phyloP scores from a whole-genome alignment of 2,329 filamentous ascomycete species.

The Diaporthe australafricana region DNA sequence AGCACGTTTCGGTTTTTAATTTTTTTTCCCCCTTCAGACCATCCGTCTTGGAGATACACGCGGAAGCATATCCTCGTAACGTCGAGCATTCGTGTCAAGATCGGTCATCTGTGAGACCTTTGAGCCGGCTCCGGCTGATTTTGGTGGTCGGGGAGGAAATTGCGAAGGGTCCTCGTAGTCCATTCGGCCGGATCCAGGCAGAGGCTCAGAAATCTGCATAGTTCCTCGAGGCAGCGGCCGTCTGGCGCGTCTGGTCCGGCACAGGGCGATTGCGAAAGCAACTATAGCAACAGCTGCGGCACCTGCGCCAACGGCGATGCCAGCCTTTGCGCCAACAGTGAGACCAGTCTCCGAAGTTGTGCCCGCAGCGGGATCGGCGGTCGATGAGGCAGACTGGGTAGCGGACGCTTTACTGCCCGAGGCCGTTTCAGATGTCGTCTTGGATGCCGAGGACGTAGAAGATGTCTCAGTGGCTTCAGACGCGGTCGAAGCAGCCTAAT shows the following conservation, averaged over 20 bases:
- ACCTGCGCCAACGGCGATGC: conserved; percentile 61
- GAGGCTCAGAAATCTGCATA: conserved; percentile 63
- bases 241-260: conserved; percentile 49
- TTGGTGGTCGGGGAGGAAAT: conserved; percentile 48
- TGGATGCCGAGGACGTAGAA: conserved; percentile 11
- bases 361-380: conserved; percentile 37
- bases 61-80: conserved; percentile 70
- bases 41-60: conserved; percentile 59
- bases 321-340: conserved; percentile 58
- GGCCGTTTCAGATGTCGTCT: neutral
- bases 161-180: conserved; percentile 50
- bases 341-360: conserved; percentile 42
- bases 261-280: conserved; percentile 53
- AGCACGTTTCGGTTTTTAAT: neutral
- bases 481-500: conserved; percentile 30
- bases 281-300: conserved; percentile 54
- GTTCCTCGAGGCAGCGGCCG: conserved; percentile 40
- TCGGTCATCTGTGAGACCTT: conserved; percentile 47
- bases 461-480: conserved; percentile 19
- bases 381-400: conserved; percentile 4
- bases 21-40: conserved; percentile 45
- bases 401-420: conserved; percentile 14
- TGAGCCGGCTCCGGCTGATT: conserved; percentile 33
- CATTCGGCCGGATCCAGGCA: conserved; percentile 57
- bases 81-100: conserved; percentile 62